Percentiles rank a stretch among this genome's conserved stretches.
phyloP scores from a whole-genome alignment of 2,329 filamentous ascomycete species.

The Aspergillus aculeatinus region DNA sequence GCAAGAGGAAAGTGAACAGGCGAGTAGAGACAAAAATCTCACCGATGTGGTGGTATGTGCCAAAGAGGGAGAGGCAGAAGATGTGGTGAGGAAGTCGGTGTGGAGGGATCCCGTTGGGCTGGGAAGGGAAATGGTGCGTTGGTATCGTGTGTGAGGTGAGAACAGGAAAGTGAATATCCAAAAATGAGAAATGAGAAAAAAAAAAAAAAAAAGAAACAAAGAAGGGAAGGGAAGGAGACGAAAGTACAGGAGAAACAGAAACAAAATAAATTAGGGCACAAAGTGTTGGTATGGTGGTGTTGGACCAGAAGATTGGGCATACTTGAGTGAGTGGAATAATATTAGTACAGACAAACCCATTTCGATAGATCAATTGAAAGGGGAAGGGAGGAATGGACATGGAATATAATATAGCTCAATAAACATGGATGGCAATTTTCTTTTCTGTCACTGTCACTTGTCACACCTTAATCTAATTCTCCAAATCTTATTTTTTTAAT shows the following conservation, averaged over 20 bases:
- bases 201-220: neutral
- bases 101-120: neutral
- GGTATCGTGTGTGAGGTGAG: conserved; percentile 12
- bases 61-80: neutral
- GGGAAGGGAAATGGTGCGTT: conserved; percentile 3
- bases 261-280: neutral
- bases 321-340: neutral
- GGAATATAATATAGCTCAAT: neutral
- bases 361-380: no score
- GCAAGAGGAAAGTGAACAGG: neutral
- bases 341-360: neutral
- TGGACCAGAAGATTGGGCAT: neutral
- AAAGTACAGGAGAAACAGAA: neutral
- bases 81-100: neutral
- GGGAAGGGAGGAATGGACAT: neutral
- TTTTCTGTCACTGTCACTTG: neutral
- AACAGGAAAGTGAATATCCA: no score
- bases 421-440: no score
- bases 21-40: neutral
- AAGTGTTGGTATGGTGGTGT: neutral
- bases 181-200: neutral
- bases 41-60: neutral
- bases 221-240: neutral
- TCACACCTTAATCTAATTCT: neutral
- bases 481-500: neutral